Conservation (phyloP, 768 basidiomycete species). For the Austroboletus festivus region DNA sequence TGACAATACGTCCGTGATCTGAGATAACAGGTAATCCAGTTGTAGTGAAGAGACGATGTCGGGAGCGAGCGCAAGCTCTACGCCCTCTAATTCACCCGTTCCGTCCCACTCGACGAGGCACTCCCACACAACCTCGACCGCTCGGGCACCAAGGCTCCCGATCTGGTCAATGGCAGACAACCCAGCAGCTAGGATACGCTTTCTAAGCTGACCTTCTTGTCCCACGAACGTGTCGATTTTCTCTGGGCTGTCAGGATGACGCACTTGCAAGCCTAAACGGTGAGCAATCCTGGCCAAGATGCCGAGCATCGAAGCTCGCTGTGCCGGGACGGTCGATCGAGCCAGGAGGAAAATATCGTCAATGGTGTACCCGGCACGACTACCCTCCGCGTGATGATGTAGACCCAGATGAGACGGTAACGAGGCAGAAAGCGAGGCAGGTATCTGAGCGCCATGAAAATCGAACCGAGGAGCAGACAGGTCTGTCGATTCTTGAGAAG, state of each 20-base stretch:
- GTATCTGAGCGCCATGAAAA: constrained; percentile 68
- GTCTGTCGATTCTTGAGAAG: constrained; percentile 14
- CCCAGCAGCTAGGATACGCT: constrained; percentile 63
- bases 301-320: constrained; percentile 78
- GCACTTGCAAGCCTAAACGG: constrained; percentile 23
- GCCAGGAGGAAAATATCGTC: constrained; percentile 80
- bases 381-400: constrained; percentile 82
- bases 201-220: constrained; percentile 45
- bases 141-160: constrained; percentile 63
- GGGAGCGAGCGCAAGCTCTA: constrained; percentile 39
- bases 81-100: constrained; percentile 33
- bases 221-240: constrained; percentile 21
- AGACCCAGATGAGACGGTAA: constrained; percentile 84
- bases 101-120: constrained; percentile 66
- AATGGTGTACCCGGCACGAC: constrained; percentile 82
- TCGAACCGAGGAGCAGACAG: constrained; percentile 61
- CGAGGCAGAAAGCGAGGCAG: constrained; percentile 45
- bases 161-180: constrained; percentile 62
- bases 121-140: constrained; percentile 72
- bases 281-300: constrained; percentile 60
- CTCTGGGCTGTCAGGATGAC: neutral
- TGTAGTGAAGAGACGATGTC: constrained; percentile 18
- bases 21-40: constrained; percentile 48
- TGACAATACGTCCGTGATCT: constrained; percentile 39
- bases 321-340: constrained; percentile 78